phyloP scores from a whole-genome alignment of 2,329 filamentous ascomycete species.

The Diplodia mutila region DNA sequence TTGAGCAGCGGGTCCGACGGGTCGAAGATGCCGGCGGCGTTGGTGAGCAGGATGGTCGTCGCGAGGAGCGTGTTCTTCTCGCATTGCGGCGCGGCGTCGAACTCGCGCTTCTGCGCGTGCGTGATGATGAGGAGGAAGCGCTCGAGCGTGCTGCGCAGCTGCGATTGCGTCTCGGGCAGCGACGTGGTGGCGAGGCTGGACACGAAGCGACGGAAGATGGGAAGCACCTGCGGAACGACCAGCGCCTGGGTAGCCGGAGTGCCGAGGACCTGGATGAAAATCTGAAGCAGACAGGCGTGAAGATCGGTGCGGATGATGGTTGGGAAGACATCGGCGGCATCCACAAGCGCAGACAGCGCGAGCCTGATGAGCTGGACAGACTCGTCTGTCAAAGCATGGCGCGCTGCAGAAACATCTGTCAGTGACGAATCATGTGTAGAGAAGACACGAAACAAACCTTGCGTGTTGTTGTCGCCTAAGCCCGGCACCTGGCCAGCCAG shows the following conservation, averaged over 20 bases:
- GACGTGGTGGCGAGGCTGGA: slow-evolving; percentile 64
- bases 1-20: slow-evolving; percentile 74
- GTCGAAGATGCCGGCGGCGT: slow-evolving; percentile 72
- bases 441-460: slow-evolving; percentile 32
- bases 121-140: slow-evolving; percentile 81
- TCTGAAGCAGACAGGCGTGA: slow-evolving; percentile 94
- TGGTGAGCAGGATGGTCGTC: slow-evolving; percentile 85
- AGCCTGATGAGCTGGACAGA: slow-evolving; percentile 78
- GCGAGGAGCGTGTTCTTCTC: slow-evolving; percentile 93
- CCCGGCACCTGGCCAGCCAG: slow-evolving; percentile 87
- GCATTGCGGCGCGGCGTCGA: slow-evolving; percentile 76
- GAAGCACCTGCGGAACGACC: slow-evolving; percentile 86
- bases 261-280: slow-evolving; percentile 89
- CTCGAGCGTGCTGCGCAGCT: slow-evolving; percentile 80
- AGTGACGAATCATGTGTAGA: not conserved
- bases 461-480: slow-evolving; percentile 60
- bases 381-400: slow-evolving; percentile 84
- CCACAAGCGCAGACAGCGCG: slow-evolving; percentile 84
- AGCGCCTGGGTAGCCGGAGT: slow-evolving; percentile 85
- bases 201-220: slow-evolving; percentile 90
- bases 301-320: slow-evolving; percentile 95
- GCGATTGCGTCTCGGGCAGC: slow-evolving; percentile 59
- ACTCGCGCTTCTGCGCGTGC: slow-evolving; percentile 74
- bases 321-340: slow-evolving; percentile 94
- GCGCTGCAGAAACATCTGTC: slow-evolving; percentile 62